Percentiles rank a stretch among this genome's conserved stretches.
Conservation (phyloP, 129 eudicot genomes). For the Flaveria linearis region DNA sequence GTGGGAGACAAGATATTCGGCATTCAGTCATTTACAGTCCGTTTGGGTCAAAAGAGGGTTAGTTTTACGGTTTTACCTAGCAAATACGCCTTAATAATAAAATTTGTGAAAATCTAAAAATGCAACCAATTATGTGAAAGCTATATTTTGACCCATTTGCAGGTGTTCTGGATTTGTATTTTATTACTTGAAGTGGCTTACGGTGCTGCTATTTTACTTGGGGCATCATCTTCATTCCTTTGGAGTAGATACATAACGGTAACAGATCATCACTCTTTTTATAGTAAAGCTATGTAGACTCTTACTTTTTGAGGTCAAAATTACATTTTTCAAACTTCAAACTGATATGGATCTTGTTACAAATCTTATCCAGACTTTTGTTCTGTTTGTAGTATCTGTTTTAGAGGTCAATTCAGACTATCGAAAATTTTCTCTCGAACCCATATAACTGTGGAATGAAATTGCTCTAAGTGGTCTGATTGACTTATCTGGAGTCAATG, state of each 20-base stretch:
- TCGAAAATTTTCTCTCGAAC: background rate
- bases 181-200: slow-evolving; percentile 82
- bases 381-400: background rate
- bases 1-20: slow-evolving; percentile 93
- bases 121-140: background rate
- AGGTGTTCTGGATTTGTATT: slow-evolving; percentile 93
- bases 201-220: slow-evolving; percentile 72
- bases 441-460: background rate
- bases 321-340: background rate
- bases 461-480: background rate
- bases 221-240: slow-evolving; percentile 58
- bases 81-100: background rate
- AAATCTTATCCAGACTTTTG: background rate
- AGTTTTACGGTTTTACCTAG: slow-evolving; percentile 5
- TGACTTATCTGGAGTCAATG: background rate
- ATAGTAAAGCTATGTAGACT: background rate
- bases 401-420: background rate
- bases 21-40: slow-evolving; percentile 86
- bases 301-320: slow-evolving; percentile 16
- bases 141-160: slow-evolving; percentile 8
- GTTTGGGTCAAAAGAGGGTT: slow-evolving; percentile 88
- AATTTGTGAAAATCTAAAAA: background rate
- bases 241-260: slow-evolving; percentile 88
- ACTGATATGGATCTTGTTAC: background rate
- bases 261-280: slow-evolving; percentile 18